These are phyloP conservation scores for Guadua angustifolia DNA, from an alignment of 176 grass and related monocot genomes.

Conservation along the genomic window DNA sequence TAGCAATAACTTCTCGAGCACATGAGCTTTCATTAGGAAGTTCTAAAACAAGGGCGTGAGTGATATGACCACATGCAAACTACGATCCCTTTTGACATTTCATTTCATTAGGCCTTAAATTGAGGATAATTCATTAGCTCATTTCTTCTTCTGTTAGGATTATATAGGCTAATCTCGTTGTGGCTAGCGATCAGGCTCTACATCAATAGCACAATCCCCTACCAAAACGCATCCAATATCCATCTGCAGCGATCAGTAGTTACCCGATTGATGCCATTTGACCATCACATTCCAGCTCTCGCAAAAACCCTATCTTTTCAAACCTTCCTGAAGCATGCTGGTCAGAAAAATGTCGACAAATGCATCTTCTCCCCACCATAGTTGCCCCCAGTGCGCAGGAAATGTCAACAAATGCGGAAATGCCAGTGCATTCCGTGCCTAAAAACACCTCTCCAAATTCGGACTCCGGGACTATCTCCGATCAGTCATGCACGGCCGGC, in stretches of 20 bases:
- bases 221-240: neutral
- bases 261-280: neutral
- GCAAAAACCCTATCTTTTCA: neutral
- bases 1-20: conserved; percentile 13
- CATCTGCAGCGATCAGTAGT: neutral
- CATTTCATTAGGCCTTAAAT: neutral
- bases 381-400: neutral
- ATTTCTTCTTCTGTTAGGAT: conserved; percentile 5
- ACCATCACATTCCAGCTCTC: neutral
- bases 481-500: neutral
- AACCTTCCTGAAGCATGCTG: neutral
- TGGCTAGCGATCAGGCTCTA: neutral
- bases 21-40: neutral
- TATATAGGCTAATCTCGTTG: neutral
- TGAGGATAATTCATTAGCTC: neutral
- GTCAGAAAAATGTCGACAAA: neutral
- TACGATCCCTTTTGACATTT: neutral
- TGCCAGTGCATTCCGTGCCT: neutral
- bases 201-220: neutral
- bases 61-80: conserved; percentile 1
- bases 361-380: neutral
- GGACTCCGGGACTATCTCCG: neutral
- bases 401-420: neutral
- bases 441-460: neutral
- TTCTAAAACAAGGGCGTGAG: neutral